Base-by-base conservation (phyloP, 495 filamentous ascomycete genomes). In the Penicillium antarcticum region DNA sequence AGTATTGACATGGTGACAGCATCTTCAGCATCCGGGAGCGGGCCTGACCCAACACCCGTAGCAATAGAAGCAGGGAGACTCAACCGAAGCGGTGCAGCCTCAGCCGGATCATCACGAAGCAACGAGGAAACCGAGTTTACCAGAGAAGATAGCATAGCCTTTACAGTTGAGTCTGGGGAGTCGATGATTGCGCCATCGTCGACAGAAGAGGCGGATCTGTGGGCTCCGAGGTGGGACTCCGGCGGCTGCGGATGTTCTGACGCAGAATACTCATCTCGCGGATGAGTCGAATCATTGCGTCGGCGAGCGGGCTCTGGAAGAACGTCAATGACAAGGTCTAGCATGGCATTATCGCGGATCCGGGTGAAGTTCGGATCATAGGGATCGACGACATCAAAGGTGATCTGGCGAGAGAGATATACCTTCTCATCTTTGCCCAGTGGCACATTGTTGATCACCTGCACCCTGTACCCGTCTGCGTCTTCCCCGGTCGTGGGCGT, bases 361-460 rank as follows among this genome's bases (percentile, higher is more conserved):
- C 88, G 80, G 17, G 86, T 88, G 62, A 97, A 97, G 35, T 89
- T 81, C 11, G 90, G 87, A 70, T 97, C 94, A 34, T 80, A 79
- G 2, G 82, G 80, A 62, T 83, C 79, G 42, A 86, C 62, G 50
- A 91, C 80, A 43, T 86, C 84, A 52, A 84, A 82, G 42, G 95
- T 79, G 32, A 89, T 79, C 31, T 91, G 83, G 19, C 87, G 79
- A n/a, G 83, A 74, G 48, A 98, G 74, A 61, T 90, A 88, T 47
- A 97, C 82, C 61, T 86, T 90, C 71, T 98, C 94, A 58, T 96
- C 91, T 50, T 88, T 86, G 8, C 94, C 94, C 1, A 98, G 72
- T 0, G 86, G 77, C 23, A 95, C 78, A 59, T 87, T 87, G 38
- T 87, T 87, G 66, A 97, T 80, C 36, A 86, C 86, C 48, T 83